Evolutionary conservation across 129 eudicot species (phyloP), one percentile per base, ranked within the genome.

Genomic region (Smallanthus sonchifolius): DNA sequence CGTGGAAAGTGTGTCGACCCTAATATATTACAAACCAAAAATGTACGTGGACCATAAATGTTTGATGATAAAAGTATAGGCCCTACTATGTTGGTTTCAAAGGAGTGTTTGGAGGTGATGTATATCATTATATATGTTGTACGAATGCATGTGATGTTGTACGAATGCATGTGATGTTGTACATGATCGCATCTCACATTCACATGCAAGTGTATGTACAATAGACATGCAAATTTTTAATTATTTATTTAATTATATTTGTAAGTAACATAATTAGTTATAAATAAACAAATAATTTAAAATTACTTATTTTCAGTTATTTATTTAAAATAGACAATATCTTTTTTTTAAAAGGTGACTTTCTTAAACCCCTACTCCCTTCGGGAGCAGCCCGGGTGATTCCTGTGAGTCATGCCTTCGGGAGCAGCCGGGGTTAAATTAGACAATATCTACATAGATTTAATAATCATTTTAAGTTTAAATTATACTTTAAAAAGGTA

Each of bases 131-230:
- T 30, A 30, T 30, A 32, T 61, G 42, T 15, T 24, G 2, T 38
- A 45, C 2, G 34, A 13, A 61, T 61, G 43, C 67, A 61, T 61
- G 67, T 61, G 67, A 61, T 32, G 66, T 32, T 60, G 66, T 34
- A 61, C 20, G 34, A 13, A 61, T 61, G 43, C 67, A 61, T 61
- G 67, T 61, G 67, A 61, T 32, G 66, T 32, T 60, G 66, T 34
- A 61, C 20, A 61, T 61, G 14, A 59, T 11, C 39, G 39, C 4
- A 59, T 30, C 15, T 20, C 39, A 30, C 10, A 11, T 59, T 59
- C 38, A 32, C 65, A 59, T 59, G n/a, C 28, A 28, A 30, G 67
- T 52, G 17, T 1, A 61, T 61, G 67, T 61, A 34, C 42, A 2
- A 34, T 14, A 34, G 42, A 30, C 20, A 61, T 14, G 67, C 67